Base-by-base conservation (phyloP, 164 flowering plant species). In the Paratinospora sagittata region DNA sequence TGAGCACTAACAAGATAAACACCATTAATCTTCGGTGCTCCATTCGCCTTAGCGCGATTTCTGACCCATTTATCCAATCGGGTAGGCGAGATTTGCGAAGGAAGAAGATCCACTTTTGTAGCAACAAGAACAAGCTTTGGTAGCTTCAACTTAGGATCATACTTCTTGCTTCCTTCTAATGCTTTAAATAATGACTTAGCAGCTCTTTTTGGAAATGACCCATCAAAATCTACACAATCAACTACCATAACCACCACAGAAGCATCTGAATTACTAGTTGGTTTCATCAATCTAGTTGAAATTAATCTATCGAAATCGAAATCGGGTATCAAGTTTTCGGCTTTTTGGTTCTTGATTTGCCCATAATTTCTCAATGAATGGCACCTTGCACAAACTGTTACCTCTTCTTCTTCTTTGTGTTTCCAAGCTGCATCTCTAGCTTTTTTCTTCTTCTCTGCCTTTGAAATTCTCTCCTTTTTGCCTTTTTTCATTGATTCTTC, bases 191-290 rank as follows among this genome's bases (percentile, higher is more conserved):
- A 75, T 3, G 96, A 90, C 77, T 85, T 87, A 21, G 91, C 87
- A 0, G 98, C 98, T 30, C 89, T 82, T 82, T 80, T 92, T 0
- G 99, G 99, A 39, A 96, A 96, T 0, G 98, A 91, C 3, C 96
- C 99, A 80, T 96, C 98, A 82, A 96, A 96, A 82, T 96, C 98
- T 39, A 89, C 93, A 82, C 96, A 92, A 82, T 96, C 99, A 62
- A 96, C 97, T 37, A 96, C 97, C 93, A 96, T 86, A 23, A 92
- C 92, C 47, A 95, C 88, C 66, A 93, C 93, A 23, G 89, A 83
- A 33, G 88, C 76, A 83, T 81, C 85, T 0, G 88, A 85, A 66
- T 67, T 88, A 0, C 90, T 85, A 14, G 85, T 78, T 0, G 85
- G 86, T 80, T 86, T 92, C 85, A 90, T 77, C 84, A 93, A 78